These are phyloP conservation scores for Silene vulgaris DNA, from an alignment of 179 eudicot genomes.

Conservation along the genomic window DNA sequence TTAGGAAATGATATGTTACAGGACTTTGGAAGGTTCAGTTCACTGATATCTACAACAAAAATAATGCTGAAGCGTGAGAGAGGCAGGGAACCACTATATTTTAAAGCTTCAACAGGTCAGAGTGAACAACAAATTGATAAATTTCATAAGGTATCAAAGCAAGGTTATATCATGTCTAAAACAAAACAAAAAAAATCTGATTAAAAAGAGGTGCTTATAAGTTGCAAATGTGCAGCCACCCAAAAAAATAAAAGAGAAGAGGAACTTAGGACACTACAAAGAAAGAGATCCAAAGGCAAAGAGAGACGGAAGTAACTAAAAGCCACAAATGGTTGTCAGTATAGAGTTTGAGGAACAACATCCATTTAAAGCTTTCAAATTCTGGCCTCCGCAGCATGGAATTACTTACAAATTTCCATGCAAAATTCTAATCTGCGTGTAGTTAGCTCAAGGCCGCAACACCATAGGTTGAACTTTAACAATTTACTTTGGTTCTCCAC, in stretches of 20 bases:
- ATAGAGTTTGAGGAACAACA: no score
- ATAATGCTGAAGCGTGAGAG: background rate
- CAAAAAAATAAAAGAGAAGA: background rate
- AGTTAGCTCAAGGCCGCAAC: background rate
- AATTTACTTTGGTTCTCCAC: background rate
- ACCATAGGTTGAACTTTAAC: background rate
- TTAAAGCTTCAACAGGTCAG: background rate
- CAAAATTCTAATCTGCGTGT: background rate
- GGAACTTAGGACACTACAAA: background rate
- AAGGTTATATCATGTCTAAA: background rate
- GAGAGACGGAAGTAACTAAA: no score
- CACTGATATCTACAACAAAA: constrained; percentile 72
- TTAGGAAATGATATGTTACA: constrained; percentile 78
- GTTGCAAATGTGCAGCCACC: background rate
- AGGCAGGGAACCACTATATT: background rate
- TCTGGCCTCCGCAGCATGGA: constrained; percentile 1
- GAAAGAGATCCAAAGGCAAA: background rate
- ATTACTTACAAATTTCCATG: background rate
- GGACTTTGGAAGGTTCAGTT: constrained; percentile 78
- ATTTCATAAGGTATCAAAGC: background rate
- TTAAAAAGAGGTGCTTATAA: background rate
- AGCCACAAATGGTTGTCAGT: background rate
- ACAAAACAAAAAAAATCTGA: no score
- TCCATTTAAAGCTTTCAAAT: background rate
- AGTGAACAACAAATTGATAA: background rate